These are phyloP conservation scores for Phytopythium litorale DNA, from an alignment of 352 stramenopile genomes.

Conservation along the genomic window DNA sequence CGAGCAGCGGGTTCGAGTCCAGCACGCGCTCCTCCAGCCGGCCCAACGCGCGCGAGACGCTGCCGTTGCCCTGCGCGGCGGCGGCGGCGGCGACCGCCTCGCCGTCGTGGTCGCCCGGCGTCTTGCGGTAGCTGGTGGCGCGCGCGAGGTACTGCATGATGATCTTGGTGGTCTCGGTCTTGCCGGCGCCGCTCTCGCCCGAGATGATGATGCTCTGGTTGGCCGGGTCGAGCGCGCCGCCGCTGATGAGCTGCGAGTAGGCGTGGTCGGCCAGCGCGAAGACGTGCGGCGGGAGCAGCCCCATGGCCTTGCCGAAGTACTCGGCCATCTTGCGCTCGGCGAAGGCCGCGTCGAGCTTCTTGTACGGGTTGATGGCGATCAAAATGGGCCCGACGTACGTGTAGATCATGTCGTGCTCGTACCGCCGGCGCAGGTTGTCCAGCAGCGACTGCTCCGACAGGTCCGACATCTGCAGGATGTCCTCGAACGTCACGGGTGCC, in stretches of 20 bases:
- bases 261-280: constrained; percentile 88
- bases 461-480: constrained; percentile 89
- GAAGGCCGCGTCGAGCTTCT: constrained; percentile 65
- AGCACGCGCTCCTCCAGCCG: constrained; percentile 86
- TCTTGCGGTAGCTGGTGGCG: constrained; percentile 70
- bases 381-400: constrained; percentile 91
- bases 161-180: constrained; percentile 92
- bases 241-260: constrained; percentile 87
- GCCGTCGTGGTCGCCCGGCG: constrained; percentile 18
- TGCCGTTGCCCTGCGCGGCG: constrained; percentile 32
- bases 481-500: constrained; percentile 63
- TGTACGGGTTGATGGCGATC: constrained; percentile 92
- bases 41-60: constrained; percentile 87
- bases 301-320: constrained; percentile 87
- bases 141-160: constrained; percentile 89
- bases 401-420: constrained; percentile 93
- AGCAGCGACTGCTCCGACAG: constrained; percentile 89
- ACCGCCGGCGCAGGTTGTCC: constrained; percentile 85
- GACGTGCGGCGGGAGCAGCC: constrained; percentile 83
- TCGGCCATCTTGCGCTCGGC: constrained; percentile 79
- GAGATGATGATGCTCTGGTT: constrained; percentile 94
- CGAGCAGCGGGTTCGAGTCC: constrained; percentile 85
- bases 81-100: constrained; percentile 52
- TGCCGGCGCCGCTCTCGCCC: constrained; percentile 87
- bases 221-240: constrained; percentile 67